Conservation (phyloP, 2,329 filamentous ascomycete species). For the Claviceps sp. region DNA sequence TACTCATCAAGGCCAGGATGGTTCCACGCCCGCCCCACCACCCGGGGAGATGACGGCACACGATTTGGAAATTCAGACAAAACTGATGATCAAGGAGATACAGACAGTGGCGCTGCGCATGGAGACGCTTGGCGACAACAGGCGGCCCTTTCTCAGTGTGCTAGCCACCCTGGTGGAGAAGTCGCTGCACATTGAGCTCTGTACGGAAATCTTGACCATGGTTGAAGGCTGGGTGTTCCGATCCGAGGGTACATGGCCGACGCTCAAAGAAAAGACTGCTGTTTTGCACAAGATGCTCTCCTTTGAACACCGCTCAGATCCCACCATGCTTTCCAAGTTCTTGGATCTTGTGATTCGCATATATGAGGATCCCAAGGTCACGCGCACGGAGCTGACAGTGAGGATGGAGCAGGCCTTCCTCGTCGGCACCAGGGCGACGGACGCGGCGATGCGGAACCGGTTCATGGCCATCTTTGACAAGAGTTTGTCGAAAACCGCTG, state of each 20-base stretch:
- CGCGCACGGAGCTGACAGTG: conserved; percentile 87
- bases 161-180: conserved; percentile 91
- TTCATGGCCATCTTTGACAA: conserved; percentile 96
- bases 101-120: conserved; percentile 86
- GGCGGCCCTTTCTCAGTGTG: conserved; percentile 87
- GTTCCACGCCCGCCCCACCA: conserved; percentile 36
- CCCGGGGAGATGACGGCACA: conserved; percentile 50
- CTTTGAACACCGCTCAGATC: conserved; percentile 76
- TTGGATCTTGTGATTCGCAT: conserved; percentile 92
- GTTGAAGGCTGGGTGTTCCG: conserved; percentile 95
- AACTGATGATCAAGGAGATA: conserved; percentile 87
- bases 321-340: conserved; percentile 81
- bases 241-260: conserved; percentile 88
- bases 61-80: conserved; percentile 78
- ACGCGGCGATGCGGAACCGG: conserved; percentile 91
- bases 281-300: conserved; percentile 98
- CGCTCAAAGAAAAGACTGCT: conserved; percentile 95
- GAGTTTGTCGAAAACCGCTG: conserved; percentile 84
- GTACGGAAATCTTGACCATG: conserved; percentile 85
- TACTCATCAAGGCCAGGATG: conserved; percentile 33
- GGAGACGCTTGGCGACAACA: conserved; percentile 80
- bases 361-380: conserved; percentile 94
- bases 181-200: conserved; percentile 73
- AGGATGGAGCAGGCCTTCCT: conserved; percentile 97
- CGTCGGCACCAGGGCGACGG: conserved; percentile 81